Evolutionary conservation across 164 flowering plant species (phyloP).

Genomic region (Chloranthus sessilifolius): DNA sequence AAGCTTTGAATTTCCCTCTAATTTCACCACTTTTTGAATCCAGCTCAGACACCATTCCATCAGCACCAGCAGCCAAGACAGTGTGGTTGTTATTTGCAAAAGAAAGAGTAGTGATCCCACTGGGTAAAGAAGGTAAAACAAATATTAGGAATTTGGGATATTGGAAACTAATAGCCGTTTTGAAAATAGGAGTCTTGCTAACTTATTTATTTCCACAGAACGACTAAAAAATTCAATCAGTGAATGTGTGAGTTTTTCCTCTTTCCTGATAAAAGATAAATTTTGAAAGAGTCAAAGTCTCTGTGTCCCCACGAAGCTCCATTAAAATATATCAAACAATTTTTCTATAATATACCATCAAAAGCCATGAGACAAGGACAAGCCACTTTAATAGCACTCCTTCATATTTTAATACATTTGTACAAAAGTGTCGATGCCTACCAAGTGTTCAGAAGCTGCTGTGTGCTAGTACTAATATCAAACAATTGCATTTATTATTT

Average conservation of each 20-base stretch:
- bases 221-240: not conserved
- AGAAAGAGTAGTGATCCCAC: slow-evolving; percentile 28
- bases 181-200: not conserved
- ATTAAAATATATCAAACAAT: too few species aligned
- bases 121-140: slow-evolving; percentile 6
- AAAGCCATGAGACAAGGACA: too few species aligned
- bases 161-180: not conserved
- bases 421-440: too few species aligned
- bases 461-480: too few species aligned
- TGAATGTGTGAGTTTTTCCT: not conserved
- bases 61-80: slow-evolving; percentile 22
- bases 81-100: slow-evolving; percentile 27
- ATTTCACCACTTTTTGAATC: slow-evolving; percentile 34
- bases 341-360: too few species aligned
- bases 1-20: slow-evolving; percentile 23
- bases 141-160: not conserved
- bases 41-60: slow-evolving; percentile 32
- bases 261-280: not conserved
- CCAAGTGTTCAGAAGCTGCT: too few species aligned
- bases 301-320: too few species aligned
- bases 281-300: too few species aligned
- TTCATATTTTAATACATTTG: too few species aligned
- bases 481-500: too few species aligned
- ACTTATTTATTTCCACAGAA: not conserved
- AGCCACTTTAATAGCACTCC: too few species aligned